Evolutionary conservation across 2,329 filamentous ascomycete genomes (phyloP).

Genomic region (Sphaerulina populicola): DNA sequence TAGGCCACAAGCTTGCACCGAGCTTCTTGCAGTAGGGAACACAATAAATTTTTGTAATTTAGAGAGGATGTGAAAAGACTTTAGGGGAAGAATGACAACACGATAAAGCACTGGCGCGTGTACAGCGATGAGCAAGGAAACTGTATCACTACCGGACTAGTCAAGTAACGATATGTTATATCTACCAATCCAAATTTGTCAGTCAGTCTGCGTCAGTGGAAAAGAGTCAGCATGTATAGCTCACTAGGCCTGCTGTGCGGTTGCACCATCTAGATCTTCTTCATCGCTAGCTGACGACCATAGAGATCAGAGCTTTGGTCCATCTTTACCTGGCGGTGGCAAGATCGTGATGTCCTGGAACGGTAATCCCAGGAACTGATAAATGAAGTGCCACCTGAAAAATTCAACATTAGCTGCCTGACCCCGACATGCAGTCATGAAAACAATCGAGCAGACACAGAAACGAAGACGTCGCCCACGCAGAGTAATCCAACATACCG

Average conservation of each 20-base stretch:
- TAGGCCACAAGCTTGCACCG: slow-evolving; percentile 7
- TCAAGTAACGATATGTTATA: too few species aligned
- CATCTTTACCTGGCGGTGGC: slow-evolving; percentile 7
- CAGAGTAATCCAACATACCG: slow-evolving; percentile 7
- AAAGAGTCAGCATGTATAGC: not conserved
- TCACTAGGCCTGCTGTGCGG: not conserved
- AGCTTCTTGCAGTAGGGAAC: slow-evolving; percentile 3
- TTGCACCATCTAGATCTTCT: not conserved
- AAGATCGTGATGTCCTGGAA: slow-evolving; percentile 19
- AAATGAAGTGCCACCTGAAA: slow-evolving; percentile 55
- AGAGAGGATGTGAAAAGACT: too few species aligned
- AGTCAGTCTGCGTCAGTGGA: too few species aligned
- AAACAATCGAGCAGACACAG: not conserved
- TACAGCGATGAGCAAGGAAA: too few species aligned
- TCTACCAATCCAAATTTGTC: too few species aligned
- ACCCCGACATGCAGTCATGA: not conserved
- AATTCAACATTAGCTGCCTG: not conserved
- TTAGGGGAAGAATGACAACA: too few species aligned
- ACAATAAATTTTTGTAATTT: too few species aligned
- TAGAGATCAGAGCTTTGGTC: slow-evolving; percentile 5
- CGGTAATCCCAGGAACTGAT: slow-evolving; percentile 49
- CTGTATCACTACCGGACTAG: too few species aligned
- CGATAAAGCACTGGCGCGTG: too few species aligned
- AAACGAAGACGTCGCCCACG: too few species aligned
- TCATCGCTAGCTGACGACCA: not conserved